A percentile compares a stretch with the other conserved stretches of the same genome.
Evolutionary conservation across 306 rosid genomes (phyloP).

Genomic region (Citrullus colocynthis): DNA sequence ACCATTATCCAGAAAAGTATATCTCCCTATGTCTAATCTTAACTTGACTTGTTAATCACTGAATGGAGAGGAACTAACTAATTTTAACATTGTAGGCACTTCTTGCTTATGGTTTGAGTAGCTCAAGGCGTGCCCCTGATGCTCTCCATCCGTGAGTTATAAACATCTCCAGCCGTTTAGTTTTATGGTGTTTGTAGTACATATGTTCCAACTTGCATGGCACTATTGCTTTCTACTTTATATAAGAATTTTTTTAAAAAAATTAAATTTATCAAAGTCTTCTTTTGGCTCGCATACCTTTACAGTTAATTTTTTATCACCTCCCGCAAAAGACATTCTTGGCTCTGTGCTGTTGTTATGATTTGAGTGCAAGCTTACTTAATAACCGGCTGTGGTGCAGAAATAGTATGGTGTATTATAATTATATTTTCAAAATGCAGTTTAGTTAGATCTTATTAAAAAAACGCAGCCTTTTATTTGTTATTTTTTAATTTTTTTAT

Average conservation of each 20-base stretch:
- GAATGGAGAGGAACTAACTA: constrained; percentile 23
- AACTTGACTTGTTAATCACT: constrained; percentile 6
- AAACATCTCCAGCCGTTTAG: neutral
- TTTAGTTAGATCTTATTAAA: neutral
- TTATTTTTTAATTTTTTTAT: too few relatives aligned
- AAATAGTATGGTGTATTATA: neutral
- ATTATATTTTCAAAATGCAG: neutral
- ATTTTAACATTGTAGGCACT: constrained; percentile 56
- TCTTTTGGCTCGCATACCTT: neutral
- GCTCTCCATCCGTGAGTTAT: constrained; percentile 90
- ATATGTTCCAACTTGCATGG: neutral
- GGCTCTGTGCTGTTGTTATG: neutral
- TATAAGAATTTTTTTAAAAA: too few relatives aligned
- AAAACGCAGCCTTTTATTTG: too few relatives aligned
- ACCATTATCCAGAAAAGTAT: neutral
- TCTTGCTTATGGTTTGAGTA: constrained; percentile 89
- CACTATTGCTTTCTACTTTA: neutral
- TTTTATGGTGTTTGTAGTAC: neutral
- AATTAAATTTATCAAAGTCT: neutral
- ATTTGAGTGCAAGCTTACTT: neutral
- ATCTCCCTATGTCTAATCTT: neutral
- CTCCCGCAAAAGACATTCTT: neutral
- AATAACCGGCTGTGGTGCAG: neutral
- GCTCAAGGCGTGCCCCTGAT: constrained; percentile 99
- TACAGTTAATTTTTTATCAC: neutral